phyloP scores from a whole-genome alignment of 805 yeast species.

The Metschnikowia bowlesiae region DNA sequence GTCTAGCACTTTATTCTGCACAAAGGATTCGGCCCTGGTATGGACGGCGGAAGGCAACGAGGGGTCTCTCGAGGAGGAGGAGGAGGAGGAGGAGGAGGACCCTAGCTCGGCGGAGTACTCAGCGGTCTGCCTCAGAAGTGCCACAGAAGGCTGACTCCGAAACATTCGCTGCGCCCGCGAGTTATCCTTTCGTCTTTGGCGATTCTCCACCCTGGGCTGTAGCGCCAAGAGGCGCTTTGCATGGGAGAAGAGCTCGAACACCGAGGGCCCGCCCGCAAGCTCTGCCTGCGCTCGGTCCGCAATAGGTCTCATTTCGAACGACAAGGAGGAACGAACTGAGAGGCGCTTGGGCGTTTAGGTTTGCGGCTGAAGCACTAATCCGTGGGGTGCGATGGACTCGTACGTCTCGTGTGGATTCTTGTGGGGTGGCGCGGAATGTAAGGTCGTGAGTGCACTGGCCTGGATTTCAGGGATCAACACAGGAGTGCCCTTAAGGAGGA shows the following conservation, averaged over 20 bases:
- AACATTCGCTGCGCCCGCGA: conserved; percentile 22
- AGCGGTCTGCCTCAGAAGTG: background rate
- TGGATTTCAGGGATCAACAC: too few species aligned
- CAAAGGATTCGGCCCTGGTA: background rate
- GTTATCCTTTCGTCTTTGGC: conserved; percentile 34
- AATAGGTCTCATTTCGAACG: background rate
- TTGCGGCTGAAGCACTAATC: too few species aligned
- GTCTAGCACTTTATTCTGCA: conserved; percentile 26
- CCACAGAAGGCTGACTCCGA: conserved; percentile 1
- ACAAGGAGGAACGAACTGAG: background rate
- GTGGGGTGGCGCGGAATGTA: too few species aligned
- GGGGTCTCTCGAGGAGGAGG: background rate
- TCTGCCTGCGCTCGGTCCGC: conserved; percentile 9
- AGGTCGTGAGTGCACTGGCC: too few species aligned
- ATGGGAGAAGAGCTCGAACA: conserved; percentile 38
- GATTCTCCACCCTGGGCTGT: conserved; percentile 37
- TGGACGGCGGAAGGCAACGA: background rate
- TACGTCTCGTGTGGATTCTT: too few species aligned
- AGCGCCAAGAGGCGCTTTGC: conserved; percentile 37
- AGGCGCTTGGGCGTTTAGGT: too few species aligned
- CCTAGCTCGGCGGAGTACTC: background rate
- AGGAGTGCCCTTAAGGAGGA: too few species aligned
- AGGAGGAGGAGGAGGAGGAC: background rate
- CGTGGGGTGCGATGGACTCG: too few species aligned
- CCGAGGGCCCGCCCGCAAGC: conserved; percentile 28